Conservation (phyloP, 306 rosid species). For the Begonia fuchsioides region DNA sequence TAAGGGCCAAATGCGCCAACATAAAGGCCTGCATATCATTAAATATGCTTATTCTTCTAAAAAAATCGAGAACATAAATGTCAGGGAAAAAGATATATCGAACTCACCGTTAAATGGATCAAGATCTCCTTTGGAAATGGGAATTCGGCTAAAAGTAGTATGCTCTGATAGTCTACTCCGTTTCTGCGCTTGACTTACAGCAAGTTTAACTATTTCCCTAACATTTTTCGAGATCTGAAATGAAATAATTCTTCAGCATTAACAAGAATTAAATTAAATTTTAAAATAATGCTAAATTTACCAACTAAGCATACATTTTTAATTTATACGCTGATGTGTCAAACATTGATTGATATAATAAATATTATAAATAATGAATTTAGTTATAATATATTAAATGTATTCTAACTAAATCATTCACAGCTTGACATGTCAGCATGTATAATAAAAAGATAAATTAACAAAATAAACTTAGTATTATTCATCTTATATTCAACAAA, state of each 20-base stretch:
- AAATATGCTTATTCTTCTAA: constrained; percentile 5
- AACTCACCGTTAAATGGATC: constrained; percentile 83
- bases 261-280: too few relatives aligned
- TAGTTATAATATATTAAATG: too few relatives aligned
- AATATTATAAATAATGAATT: too few relatives aligned
- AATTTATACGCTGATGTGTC: too few relatives aligned
- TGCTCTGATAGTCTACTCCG: constrained; percentile 50
- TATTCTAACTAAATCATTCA: too few relatives aligned
- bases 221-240: constrained; percentile 59
- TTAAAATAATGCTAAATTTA: too few relatives aligned
- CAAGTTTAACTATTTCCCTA: constrained; percentile 83
- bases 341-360: too few relatives aligned
- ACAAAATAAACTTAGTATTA: too few relatives aligned
- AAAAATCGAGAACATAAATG: background rate
- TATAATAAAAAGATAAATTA: too few relatives aligned
- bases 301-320: too few relatives aligned
- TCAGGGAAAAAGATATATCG: constrained; percentile 1
- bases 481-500: too few relatives aligned
- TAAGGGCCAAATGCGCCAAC: constrained; percentile 94
- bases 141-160: constrained; percentile 68
- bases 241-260: background rate
- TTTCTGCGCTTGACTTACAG: constrained; percentile 79
- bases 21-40: constrained; percentile 57
- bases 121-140: constrained; percentile 44
- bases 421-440: too few relatives aligned